phyloP scores from a whole-genome alignment of 2,329 filamentous ascomycete species.

The Paecilomyces variotii region DNA sequence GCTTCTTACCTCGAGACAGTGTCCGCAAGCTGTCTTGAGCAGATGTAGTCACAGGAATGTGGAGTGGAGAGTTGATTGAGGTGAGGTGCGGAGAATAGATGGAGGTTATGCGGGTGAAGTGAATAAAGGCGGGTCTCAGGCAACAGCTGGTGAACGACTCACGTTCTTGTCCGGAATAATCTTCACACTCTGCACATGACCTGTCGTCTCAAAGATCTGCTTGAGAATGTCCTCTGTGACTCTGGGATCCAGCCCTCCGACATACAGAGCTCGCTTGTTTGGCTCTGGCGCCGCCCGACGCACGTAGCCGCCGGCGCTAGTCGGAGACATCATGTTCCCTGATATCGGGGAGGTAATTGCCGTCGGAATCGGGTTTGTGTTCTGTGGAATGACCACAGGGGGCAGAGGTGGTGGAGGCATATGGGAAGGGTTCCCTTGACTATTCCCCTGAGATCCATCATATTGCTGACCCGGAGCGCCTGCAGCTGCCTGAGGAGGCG shows the following conservation, averaged over 20 bases:
- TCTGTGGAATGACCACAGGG: slow-evolving; percentile 79
- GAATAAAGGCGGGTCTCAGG: not conserved
- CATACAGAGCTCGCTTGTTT: slow-evolving; percentile 95
- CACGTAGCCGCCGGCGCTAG: slow-evolving; percentile 69
- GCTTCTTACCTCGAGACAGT: not conserved
- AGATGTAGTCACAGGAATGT: slow-evolving; percentile 5
- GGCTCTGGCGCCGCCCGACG: slow-evolving; percentile 92
- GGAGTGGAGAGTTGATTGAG: not conserved
- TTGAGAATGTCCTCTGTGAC: slow-evolving; percentile 94
- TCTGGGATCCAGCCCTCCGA: slow-evolving; percentile 87
- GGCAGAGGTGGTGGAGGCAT: slow-evolving; percentile 88
- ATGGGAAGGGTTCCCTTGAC: slow-evolving; percentile 61
- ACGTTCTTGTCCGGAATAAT: slow-evolving; percentile 99
- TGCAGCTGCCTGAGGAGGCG: slow-evolving; percentile 59
- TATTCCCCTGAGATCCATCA: slow-evolving; percentile 63
- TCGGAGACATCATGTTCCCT: slow-evolving; percentile 72
- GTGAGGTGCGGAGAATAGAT: slow-evolving; percentile 3
- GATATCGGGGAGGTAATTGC: slow-evolving; percentile 84
- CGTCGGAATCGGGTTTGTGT: slow-evolving; percentile 90
- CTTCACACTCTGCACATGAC: slow-evolving; percentile 97
- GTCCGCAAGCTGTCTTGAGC: slow-evolving; percentile 6
- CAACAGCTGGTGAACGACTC: slow-evolving; percentile 40
- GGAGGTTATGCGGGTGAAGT: not conserved
- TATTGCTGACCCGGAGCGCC: slow-evolving; percentile 64
- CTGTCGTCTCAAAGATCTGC: slow-evolving; percentile 97